phyloP scores from a whole-genome alignment of 306 rosid species.

The Begonia fuchsioides region DNA sequence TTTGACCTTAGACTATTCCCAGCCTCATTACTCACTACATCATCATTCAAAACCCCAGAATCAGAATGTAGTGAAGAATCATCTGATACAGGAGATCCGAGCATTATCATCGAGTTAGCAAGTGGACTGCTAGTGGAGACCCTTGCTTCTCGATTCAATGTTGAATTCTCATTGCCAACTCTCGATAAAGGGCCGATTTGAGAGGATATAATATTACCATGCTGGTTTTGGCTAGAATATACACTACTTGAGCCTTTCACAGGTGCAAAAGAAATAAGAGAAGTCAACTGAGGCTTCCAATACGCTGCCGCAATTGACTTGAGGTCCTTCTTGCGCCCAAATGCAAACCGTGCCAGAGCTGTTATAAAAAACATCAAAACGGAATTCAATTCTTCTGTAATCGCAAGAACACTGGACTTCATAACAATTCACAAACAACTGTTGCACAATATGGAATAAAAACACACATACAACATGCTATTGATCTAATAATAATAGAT shows the following conservation, averaged over 20 bases:
- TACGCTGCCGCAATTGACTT: conserved; percentile 83
- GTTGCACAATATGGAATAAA: no score
- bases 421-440: no score
- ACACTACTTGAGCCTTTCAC: conserved; percentile 39
- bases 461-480: no score
- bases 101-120: conserved; percentile 69
- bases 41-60: conserved; percentile 79
- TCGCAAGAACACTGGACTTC: no score
- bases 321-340: conserved; percentile 89
- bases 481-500: no score
- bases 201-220: conserved; percentile 56
- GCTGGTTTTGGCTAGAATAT: conserved; percentile 37
- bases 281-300: conserved; percentile 83
- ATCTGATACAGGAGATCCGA: conserved; percentile 88
- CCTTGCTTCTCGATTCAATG: conserved; percentile 53
- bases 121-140: conserved; percentile 88
- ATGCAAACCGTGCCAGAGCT: conserved; percentile 91
- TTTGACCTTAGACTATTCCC: conserved; percentile 44
- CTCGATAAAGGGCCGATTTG: conserved; percentile 73
- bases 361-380: conserved; percentile 7
- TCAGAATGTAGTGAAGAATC: conserved; percentile 88
- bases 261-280: conserved; percentile 70
- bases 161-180: conserved; percentile 58
- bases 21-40: conserved; percentile 65
- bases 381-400: not conserved